Evolutionary conservation across 2,329 filamentous ascomycete genomes (phyloP).

Genomic region (Helotiales sp.): DNA sequence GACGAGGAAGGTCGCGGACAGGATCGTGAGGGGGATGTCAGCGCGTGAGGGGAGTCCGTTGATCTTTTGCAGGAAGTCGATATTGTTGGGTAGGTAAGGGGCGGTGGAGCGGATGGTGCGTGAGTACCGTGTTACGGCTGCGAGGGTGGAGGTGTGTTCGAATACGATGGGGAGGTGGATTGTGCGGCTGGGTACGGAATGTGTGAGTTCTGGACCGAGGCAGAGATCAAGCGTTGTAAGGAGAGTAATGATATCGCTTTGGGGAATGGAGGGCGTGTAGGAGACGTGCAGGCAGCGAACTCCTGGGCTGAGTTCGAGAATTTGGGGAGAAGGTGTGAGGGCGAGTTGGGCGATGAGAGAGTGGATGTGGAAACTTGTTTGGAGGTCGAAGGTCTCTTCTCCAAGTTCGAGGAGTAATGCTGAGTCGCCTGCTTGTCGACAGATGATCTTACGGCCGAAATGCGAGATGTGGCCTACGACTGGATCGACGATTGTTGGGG

Average conservation of each 20-base stretch:
- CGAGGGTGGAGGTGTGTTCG: slow-evolving; percentile 12
- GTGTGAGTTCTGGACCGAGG: neutral
- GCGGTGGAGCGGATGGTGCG: slow-evolving; percentile 11
- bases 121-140: slow-evolving; percentile 4
- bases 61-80: slow-evolving; percentile 12
- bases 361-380: slow-evolving; percentile 13
- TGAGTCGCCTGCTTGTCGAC: slow-evolving; percentile 13
- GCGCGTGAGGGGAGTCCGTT: neutral
- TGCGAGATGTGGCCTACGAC: slow-evolving; percentile 5
- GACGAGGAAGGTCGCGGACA: slow-evolving; percentile 13
- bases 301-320: slow-evolving; percentile 8
- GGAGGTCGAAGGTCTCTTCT: slow-evolving; percentile 6
- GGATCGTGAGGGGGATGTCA: neutral
- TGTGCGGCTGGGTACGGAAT: neutral
- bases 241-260: neutral
- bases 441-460: neutral
- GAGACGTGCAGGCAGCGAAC: slow-evolving; percentile 11
- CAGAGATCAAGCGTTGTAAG: neutral
- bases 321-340: neutral
- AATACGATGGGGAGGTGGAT: slow-evolving; percentile 13
- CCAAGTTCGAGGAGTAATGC: slow-evolving; percentile 13
- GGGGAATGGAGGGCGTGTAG: neutral
- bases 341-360: neutral
- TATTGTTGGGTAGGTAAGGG: slow-evolving; percentile 12
- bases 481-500: neutral